Evolutionary conservation across 1,139 yeast species (phyloP), one percentile per base, ranked within the genome.

Genomic region (Yamadazyma dendronema): DNA sequence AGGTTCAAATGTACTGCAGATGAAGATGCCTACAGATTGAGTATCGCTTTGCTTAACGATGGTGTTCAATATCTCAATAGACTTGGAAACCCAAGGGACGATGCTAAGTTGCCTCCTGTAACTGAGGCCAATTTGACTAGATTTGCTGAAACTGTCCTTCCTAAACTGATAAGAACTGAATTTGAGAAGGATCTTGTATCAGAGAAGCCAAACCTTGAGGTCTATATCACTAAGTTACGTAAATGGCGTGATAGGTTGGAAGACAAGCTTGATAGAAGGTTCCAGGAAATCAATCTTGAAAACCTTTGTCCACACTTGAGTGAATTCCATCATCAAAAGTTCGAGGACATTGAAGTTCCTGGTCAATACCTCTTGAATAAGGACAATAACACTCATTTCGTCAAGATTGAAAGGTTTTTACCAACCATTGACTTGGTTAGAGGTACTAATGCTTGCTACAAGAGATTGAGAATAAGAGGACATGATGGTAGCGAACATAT

Each of bases 251-350:
- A 89, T 52, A 72, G 97, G 36, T 71, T 92, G 43, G 98, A 92
- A 59, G 95, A 86, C 49, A 88, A 87, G 57, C 72, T 94, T 44
- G 98, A 92, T 56, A 74, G 97, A 52, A 74, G 85, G 40, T 79
- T 82, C 47, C 79, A 84, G 9, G 83, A 81, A 52, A 79, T 86
- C 33, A 85, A 89, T 49, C 67, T 94, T 50, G 98, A 94, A 60
- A 83, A 89, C 41, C 72, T 92, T 46, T 89, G 97, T 55, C 97
- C 97, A 19, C 97, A 90, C 50, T 72, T 94, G 57, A 85, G 95
- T 59, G 97, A 90, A 57, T 92, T 94, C 77, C 98, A 94, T 58
- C 96, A 92, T 58, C 98, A 92, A 59, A 90, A 89, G 64, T 94
- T 92, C 57, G 99, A 94, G 60, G 97, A 94, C 38, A 88, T 94